Evolutionary conservation across 179 eudicot genomes (phyloP).

Genomic region (Gypsophila paniculata): DNA sequence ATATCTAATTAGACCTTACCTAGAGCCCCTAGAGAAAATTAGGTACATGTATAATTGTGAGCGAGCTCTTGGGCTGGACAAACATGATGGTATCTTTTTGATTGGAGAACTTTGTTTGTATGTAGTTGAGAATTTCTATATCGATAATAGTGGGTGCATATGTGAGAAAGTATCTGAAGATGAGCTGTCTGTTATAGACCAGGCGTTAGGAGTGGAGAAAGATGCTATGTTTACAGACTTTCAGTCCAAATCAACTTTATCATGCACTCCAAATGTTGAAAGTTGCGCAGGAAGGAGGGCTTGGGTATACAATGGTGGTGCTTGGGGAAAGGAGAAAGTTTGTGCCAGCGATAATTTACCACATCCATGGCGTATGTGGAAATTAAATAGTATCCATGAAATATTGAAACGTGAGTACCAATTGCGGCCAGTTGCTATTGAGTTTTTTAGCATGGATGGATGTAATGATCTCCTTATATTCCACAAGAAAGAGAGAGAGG

Average conservation of each 20-base stretch:
- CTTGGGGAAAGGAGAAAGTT: conserved; percentile 96
- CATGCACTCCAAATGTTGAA: conserved; percentile 58
- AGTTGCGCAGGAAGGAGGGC: conserved; percentile 79
- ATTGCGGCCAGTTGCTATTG: conserved; percentile 97
- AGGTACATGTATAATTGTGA: conserved; percentile 89
- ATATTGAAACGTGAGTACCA: conserved; percentile 98
- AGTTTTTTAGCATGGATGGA: conserved; percentile 99
- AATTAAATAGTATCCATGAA: conserved; percentile 96
- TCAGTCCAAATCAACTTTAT: conserved; percentile 80
- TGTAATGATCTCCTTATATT: conserved; percentile 95
- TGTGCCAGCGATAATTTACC: conserved; percentile 67
- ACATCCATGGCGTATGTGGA: conserved; percentile 98
- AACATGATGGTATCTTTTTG: conserved; percentile 96
- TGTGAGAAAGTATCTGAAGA: conserved; percentile 94
- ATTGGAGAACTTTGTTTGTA: conserved; percentile 91
- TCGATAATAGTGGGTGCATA: conserved; percentile 82
- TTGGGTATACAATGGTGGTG: conserved; percentile 98
- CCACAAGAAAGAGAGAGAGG: conserved; percentile 99
- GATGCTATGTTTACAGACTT: conserved; percentile 74
- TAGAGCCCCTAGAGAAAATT: conserved; percentile 82
- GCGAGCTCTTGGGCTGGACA: conserved; percentile 92
- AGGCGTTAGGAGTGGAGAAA: conserved; percentile 95
- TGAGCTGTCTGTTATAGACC: conserved; percentile 89
- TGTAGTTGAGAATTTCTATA: conserved; percentile 84
- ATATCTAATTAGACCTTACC: conserved; percentile 87